Percentiles rank a stretch among this genome's conserved stretches.
Evolutionary conservation across 2,329 filamentous ascomycete species (phyloP).

Genomic region (Biscogniauxia marginata): DNA sequence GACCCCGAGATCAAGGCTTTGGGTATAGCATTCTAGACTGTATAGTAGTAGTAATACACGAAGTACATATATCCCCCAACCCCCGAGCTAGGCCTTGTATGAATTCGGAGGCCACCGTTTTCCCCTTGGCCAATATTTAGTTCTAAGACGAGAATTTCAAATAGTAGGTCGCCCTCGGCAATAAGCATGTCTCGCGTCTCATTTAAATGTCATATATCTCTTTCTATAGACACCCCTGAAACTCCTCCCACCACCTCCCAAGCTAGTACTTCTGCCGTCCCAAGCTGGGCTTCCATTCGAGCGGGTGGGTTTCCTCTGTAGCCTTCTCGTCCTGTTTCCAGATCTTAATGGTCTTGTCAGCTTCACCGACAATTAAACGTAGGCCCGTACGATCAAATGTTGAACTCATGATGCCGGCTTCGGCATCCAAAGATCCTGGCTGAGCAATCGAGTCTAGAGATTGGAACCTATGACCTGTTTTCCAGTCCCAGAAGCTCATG

Average conservation of each 20-base stretch:
- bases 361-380: constrained; percentile 88
- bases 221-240: not conserved
- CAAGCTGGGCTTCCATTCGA: constrained; percentile 87
- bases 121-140: too few relatives aligned
- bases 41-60: constrained; percentile 6
- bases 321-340: constrained; percentile 94
- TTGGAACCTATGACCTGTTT: constrained; percentile 90
- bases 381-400: constrained; percentile 89
- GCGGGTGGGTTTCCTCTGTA: constrained; percentile 84
- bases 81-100: not conserved
- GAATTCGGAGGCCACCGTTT: too few relatives aligned
- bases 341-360: constrained; percentile 97
- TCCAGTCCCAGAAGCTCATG: constrained; percentile 99
- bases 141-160: constrained; percentile 8
- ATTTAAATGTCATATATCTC: not conserved
- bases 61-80: not conserved
- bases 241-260: not conserved
- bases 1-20: constrained; percentile 83
- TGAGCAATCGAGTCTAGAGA: constrained; percentile 87
- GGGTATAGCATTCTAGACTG: constrained; percentile 51
- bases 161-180: not conserved
- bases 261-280: constrained; percentile 71
- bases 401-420: constrained; percentile 91
- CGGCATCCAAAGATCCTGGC: constrained; percentile 89
- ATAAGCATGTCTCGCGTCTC: not conserved